These are phyloP conservation scores for Astrephomene gubernaculifera DNA, from an alignment of 139 green algal species.

Conservation along the genomic window DNA sequence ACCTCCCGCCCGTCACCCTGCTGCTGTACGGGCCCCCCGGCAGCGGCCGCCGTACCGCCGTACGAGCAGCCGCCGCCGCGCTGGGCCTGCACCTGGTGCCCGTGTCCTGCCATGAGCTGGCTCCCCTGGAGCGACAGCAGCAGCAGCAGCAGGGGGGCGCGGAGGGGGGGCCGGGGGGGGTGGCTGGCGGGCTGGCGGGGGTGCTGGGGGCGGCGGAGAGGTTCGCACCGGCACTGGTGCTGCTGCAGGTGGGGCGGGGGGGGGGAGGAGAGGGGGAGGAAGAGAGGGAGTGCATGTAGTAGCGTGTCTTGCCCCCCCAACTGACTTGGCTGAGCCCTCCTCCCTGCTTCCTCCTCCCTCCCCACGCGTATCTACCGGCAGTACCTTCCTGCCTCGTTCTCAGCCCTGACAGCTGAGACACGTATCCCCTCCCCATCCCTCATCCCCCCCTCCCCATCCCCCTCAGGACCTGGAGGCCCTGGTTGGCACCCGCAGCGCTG, in stretches of 20 bases:
- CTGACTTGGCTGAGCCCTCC: no score
- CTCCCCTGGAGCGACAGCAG: no score
- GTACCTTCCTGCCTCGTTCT: no score
- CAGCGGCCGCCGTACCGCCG: conserved; percentile 68
- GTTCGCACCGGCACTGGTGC: conserved; percentile 74
- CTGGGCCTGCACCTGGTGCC: conserved; percentile 76
- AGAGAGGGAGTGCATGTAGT: no score
- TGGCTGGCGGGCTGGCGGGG: conserved; percentile 61
- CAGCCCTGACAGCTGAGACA: no score
- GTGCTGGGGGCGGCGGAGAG: conserved; percentile 60
- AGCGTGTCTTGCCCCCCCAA: no score
- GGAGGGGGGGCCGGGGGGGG: conserved; percentile 34
- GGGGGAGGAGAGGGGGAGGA: no score
- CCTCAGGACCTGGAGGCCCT: conserved; percentile 50
- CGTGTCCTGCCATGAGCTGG: conserved; percentile 74
- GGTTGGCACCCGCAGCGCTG: neutral
- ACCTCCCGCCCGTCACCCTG: conserved; percentile 67
- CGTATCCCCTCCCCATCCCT: no score
- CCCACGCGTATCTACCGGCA: no score
- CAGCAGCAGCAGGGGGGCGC: neutral
- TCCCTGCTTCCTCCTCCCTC: no score
- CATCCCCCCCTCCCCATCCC: neutral
- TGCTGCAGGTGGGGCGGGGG: conserved; percentile 54
- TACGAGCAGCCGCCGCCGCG: conserved; percentile 72
- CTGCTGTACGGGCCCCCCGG: conserved; percentile 78